Evolutionary conservation across 345 rosid species (phyloP).

Genomic region (Lepidium sativum): DNA sequence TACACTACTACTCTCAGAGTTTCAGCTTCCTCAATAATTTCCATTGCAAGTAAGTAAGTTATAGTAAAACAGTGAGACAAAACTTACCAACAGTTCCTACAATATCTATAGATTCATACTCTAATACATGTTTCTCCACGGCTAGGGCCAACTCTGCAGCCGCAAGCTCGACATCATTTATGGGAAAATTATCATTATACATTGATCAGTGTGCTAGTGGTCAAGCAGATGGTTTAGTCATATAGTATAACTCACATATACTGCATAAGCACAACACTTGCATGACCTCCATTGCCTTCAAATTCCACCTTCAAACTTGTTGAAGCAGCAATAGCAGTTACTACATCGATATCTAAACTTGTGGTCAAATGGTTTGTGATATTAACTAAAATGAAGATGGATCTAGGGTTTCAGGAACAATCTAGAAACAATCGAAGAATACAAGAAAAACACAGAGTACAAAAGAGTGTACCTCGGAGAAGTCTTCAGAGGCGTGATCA

Average conservation of each 20-base stretch:
- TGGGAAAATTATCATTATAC: constrained; percentile 11
- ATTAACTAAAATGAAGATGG: neutral
- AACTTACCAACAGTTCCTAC: constrained; percentile 87
- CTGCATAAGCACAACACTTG: constrained; percentile 93
- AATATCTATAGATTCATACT: constrained; percentile 80
- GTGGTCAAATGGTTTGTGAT: neutral
- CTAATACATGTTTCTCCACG: constrained; percentile 82
- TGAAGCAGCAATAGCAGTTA: constrained; percentile 95
- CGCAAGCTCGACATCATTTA: constrained; percentile 95
- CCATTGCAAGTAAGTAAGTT: neutral
- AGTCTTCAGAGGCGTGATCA: constrained; percentile 29
- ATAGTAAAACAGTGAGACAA: neutral
- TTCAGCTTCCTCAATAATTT: neutral
- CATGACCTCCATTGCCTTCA: constrained; percentile 95
- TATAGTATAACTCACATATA: constrained; percentile 40
- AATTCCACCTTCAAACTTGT: constrained; percentile 88
- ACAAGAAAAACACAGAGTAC: neutral
- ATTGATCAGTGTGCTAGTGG: neutral
- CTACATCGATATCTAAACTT: constrained; percentile 76
- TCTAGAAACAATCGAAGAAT: neutral
- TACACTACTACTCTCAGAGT: neutral
- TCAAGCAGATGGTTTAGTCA: neutral
- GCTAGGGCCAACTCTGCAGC: constrained; percentile 89
- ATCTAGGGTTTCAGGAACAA: too few relatives aligned
- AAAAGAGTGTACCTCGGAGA: constrained; percentile 32